Percentiles rank a stretch among this genome's conserved stretches.
Evolutionary conservation across 176 grass and related monocot species (phyloP).

Genomic region (Triticum timopheevii): DNA sequence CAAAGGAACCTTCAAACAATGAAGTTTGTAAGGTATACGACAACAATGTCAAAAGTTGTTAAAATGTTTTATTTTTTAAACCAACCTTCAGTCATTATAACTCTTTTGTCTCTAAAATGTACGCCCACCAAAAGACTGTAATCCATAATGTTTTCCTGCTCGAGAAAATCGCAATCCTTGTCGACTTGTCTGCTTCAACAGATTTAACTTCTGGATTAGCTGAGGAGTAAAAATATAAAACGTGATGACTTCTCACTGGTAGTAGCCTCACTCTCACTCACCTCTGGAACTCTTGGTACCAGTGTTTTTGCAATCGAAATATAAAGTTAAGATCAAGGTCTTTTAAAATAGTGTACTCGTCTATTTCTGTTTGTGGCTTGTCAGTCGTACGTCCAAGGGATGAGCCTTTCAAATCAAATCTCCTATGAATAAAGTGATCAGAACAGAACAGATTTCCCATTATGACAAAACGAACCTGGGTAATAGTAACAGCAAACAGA

Average conservation of each 20-base stretch:
- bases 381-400: constrained; percentile 50
- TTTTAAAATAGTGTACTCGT: constrained; percentile 91
- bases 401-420: constrained; percentile 23
- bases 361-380: constrained; percentile 85
- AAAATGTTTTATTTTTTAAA: constrained; percentile 32
- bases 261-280: constrained; percentile 17
- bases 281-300: constrained; percentile 88
- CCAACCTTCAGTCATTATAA: constrained; percentile 62
- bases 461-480: constrained; percentile 96
- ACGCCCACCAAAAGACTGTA: constrained; percentile 96
- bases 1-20: constrained; percentile 63
- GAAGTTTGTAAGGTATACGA: constrained; percentile 37
- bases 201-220: constrained; percentile 20
- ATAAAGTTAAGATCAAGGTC: constrained; percentile 99
- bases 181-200: constrained; percentile 78
- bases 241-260: constrained; percentile 4
- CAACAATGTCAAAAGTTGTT: constrained; percentile 1
- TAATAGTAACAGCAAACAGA: constrained; percentile 23
- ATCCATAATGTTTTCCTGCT: constrained; percentile 99
- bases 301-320: constrained; percentile 75
- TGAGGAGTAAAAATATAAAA: background rate
- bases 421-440: constrained; percentile 73
- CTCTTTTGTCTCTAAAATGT: constrained; percentile 77
- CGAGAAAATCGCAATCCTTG: constrained; percentile 92
- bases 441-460: constrained; percentile 97